Conservation (phyloP, 2,329 filamentous ascomycete species). For the Hypoxylon sp. region DNA sequence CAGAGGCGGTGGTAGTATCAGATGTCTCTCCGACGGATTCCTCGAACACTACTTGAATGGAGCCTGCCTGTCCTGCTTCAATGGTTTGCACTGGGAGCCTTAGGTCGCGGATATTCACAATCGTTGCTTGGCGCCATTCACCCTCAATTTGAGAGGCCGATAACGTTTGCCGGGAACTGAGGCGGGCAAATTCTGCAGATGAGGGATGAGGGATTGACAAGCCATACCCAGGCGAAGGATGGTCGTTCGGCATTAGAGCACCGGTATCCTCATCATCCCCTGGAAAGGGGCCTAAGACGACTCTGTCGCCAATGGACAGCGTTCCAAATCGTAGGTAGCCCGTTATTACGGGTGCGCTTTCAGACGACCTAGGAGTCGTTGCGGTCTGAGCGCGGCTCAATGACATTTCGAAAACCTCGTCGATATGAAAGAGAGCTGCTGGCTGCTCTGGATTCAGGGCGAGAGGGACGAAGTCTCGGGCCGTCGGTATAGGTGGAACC, state of each 20-base stretch:
- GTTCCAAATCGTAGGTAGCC: slow-evolving; percentile 85
- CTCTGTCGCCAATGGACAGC: slow-evolving; percentile 80
- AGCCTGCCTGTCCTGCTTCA: slow-evolving; percentile 86
- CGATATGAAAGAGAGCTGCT: slow-evolving; percentile 83
- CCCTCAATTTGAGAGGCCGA: slow-evolving; percentile 66
- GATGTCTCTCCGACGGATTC: slow-evolving; percentile 53
- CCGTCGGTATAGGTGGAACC: slow-evolving; percentile 68
- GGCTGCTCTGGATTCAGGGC: slow-evolving; percentile 71
- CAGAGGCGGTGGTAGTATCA: slow-evolving; percentile 47
- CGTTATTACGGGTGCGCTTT: slow-evolving; percentile 74
- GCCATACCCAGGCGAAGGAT: slow-evolving; percentile 63
- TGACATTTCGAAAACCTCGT: slow-evolving; percentile 86
- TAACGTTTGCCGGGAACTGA: slow-evolving; percentile 66
- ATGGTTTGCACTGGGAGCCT: slow-evolving; percentile 84
- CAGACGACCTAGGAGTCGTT: slow-evolving; percentile 41
- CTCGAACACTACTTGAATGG: slow-evolving; percentile 81
- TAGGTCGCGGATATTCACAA: slow-evolving; percentile 90
- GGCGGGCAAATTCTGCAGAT: slow-evolving; percentile 65
- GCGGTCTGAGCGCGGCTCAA: slow-evolving; percentile 68
- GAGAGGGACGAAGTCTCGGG: slow-evolving; percentile 67
- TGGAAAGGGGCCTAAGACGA: slow-evolving; percentile 84
- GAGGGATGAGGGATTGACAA: slow-evolving; percentile 67
- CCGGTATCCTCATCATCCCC: slow-evolving; percentile 65
- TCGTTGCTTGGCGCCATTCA: slow-evolving; percentile 84
- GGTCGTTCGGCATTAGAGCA: slow-evolving; percentile 59